Evolutionary conservation across 179 eudicot species (phyloP).

Genomic region (Patellifolia procumbens): DNA sequence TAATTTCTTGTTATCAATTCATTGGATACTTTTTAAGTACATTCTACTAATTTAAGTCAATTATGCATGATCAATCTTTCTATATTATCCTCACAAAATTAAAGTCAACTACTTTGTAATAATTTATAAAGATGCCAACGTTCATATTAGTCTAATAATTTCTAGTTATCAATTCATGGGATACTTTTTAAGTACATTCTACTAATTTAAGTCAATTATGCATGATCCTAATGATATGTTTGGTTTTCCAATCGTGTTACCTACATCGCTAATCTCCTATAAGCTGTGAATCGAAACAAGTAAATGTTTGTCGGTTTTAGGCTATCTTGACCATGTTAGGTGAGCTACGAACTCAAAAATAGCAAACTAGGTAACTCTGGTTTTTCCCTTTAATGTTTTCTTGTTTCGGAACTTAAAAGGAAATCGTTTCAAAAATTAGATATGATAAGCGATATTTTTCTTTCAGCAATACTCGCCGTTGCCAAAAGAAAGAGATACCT

Average conservation of each 20-base stretch:
- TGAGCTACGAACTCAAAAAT: too few relatives aligned
- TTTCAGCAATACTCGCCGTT: too few relatives aligned
- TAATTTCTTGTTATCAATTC: slow-evolving; percentile 7
- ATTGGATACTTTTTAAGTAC: background rate
- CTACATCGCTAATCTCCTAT: too few relatives aligned
- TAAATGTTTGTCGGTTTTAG: too few relatives aligned
- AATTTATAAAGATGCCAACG: slow-evolving; percentile 12
- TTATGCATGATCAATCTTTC: slow-evolving; percentile 11
- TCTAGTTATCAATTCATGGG: background rate
- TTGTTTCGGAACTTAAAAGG: background rate
- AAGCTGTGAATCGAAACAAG: too few relatives aligned
- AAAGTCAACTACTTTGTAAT: slow-evolving; percentile 7
- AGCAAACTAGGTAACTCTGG: too few relatives aligned
- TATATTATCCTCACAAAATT: slow-evolving; percentile 1
- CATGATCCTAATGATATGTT: slow-evolving; percentile 1
- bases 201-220: background rate
- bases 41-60: background rate
- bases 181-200: background rate
- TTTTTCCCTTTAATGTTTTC: too few relatives aligned
- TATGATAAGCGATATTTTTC: too few relatives aligned
- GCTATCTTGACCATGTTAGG: too few relatives aligned
- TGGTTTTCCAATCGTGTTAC: too few relatives aligned
- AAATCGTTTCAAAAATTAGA: too few relatives aligned
- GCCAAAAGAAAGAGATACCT: too few relatives aligned
- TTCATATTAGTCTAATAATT: background rate